Base-by-base conservation (phyloP, 2,329 filamentous ascomycete species). In the Ophiostoma triangulosporum region DNA sequence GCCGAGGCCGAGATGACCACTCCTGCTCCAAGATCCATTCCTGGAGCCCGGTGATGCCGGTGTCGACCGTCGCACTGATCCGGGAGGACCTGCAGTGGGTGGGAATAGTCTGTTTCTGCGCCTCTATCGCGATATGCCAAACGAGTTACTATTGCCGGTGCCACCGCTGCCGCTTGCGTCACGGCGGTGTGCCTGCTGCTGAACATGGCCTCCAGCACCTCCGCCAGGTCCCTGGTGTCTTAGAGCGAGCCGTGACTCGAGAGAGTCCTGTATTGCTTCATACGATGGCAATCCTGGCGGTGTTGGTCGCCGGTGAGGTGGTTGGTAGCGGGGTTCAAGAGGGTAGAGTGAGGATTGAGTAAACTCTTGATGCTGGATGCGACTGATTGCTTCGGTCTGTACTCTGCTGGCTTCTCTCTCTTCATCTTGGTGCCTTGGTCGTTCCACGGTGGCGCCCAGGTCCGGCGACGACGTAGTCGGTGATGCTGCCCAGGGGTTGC, bases 271-370 rank as follows among this genome's bases (percentile, higher is more conserved):
- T 2, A 54, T 26, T 1, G 48, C 17, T 12, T 60, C 59, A 32
- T 53, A 60, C 0, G 57, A 57, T 3, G 59, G 59, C 8, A 59
- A 15, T 1, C 58, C 59, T 1, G 57, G 56, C 8, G 59, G 59
- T 7, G 59, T 60, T 1, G 53, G 56, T 1, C 58, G 50, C 5
- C 59, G 59, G 17, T 35, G 33, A 0, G 58, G 57, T 1, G 59
- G 58, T 1, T 12, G 33, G 54, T 55, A 58, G 26, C 31, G 54
- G 4, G 58, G 58, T 17, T 53, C 22, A 8, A 60, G 49, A 1
- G 58, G 59, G 2, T 55, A 50, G 1, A 57, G 52, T 3, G 55
- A 17, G 1, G 54, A 22, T 1, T 45, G 38, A n/a, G 31, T 8
- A 9, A 22, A 24, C 4, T 22, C 38, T 24, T 5, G 38, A 9